These are phyloP conservation scores for Penicillium sp. DNA, from an alignment of 2,329 filamentous ascomycete species.

Conservation along the genomic window DNA sequence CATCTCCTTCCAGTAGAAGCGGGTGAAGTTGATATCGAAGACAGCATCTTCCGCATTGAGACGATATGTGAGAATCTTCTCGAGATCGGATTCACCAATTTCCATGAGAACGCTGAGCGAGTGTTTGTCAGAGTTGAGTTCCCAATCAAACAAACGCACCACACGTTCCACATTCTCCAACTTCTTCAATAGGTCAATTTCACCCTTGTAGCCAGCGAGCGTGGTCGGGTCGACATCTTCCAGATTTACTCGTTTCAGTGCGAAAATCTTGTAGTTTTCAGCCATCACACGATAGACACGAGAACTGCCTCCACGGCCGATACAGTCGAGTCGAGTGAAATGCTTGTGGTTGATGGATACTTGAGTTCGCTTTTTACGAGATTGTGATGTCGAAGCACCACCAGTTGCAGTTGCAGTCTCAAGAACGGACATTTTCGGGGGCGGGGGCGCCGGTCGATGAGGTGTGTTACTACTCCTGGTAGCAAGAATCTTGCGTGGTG, in stretches of 20 bases:
- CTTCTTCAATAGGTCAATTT: slow-evolving; percentile 86
- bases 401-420: slow-evolving; percentile 83
- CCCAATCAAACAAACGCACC: slow-evolving; percentile 85
- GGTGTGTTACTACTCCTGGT: slow-evolving; percentile 68
- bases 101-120: slow-evolving; percentile 93
- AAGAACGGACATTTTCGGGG: slow-evolving; percentile 95
- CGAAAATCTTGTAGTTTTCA: slow-evolving; percentile 94
- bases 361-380: slow-evolving; percentile 74
- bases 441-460: slow-evolving; percentile 73
- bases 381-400: slow-evolving; percentile 73
- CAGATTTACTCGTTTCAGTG: slow-evolving; percentile 86
- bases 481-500: slow-evolving; percentile 51
- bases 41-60: slow-evolving; percentile 69
- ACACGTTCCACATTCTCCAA: slow-evolving; percentile 84
- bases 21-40: slow-evolving; percentile 86
- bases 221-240: slow-evolving; percentile 84
- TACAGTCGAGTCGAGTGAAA: slow-evolving; percentile 84
- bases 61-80: slow-evolving; percentile 74
- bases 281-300: slow-evolving; percentile 97
- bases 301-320: slow-evolving; percentile 88
- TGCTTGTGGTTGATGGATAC: slow-evolving; percentile 86
- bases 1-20: slow-evolving; percentile 99
- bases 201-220: slow-evolving; percentile 85
- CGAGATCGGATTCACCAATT: slow-evolving; percentile 90
- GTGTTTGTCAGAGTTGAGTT: slow-evolving; percentile 90